Evolutionary conservation across 2,329 filamentous ascomycete genomes (phyloP).

Genomic region (Cladosporium austrohemisphaericum): DNA sequence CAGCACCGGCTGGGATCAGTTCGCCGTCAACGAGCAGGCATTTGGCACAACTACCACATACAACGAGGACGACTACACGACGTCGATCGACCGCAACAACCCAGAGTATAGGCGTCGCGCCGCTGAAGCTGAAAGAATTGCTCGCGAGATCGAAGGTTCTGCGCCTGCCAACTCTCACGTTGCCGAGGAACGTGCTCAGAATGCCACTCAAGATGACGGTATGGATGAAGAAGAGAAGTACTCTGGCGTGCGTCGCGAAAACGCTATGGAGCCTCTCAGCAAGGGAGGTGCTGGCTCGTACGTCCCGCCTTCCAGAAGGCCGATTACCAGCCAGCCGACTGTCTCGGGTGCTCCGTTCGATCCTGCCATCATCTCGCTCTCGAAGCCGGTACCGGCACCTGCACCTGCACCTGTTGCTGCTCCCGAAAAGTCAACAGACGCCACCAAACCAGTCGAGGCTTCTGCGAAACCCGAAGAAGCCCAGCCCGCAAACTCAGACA

Average conservation of each 20-base stretch:
- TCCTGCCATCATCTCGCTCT: slow-evolving; percentile 82
- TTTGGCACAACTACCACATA: slow-evolving; percentile 90
- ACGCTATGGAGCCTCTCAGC: slow-evolving; percentile 56
- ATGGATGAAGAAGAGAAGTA: slow-evolving; percentile 95
- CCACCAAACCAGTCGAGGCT: slow-evolving; percentile 13
- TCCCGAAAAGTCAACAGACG: slow-evolving; percentile 18
- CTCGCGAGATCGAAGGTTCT: slow-evolving; percentile 81
- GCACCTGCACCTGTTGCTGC: slow-evolving; percentile 1
- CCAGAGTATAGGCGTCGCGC: slow-evolving; percentile 75
- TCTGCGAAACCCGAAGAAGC: slow-evolving; percentile 18
- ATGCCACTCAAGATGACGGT: slow-evolving; percentile 62
- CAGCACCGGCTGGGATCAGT: slow-evolving; percentile 76
- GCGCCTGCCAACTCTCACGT: slow-evolving; percentile 74
- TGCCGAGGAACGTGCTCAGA: slow-evolving; percentile 74
- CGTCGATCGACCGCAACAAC: slow-evolving; percentile 76
- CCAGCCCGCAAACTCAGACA: neutral
- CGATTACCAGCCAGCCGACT: slow-evolving; percentile 69
- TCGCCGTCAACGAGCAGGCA: slow-evolving; percentile 79
- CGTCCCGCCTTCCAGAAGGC: slow-evolving; percentile 81
- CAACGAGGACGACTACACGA: slow-evolving; percentile 93
- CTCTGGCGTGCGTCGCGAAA: slow-evolving; percentile 79
- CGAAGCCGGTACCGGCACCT: slow-evolving; percentile 42
- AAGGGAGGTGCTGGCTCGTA: slow-evolving; percentile 68
- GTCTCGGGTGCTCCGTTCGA: slow-evolving; percentile 76
- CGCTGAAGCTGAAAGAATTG: slow-evolving; percentile 76